Evolutionary conservation across 352 stramenopile genomes (phyloP).

Genomic region (Pythium coloratum): DNA sequence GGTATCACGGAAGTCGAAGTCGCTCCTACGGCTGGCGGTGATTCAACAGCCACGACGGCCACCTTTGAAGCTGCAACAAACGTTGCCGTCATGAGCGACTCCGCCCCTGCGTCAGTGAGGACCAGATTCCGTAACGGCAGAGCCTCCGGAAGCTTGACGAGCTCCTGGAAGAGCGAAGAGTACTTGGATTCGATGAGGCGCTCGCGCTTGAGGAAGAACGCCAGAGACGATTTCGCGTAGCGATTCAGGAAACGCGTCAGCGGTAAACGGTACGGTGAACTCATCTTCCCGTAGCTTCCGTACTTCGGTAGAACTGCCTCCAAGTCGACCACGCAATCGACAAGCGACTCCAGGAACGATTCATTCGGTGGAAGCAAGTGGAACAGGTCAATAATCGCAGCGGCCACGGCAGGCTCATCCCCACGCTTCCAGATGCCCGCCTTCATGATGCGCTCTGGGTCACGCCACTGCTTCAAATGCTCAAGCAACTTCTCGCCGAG

Average conservation of each 20-base stretch:
- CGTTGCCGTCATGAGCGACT: constrained; percentile 91
- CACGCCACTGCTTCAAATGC: constrained; percentile 93
- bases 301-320: constrained; percentile 92
- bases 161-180: constrained; percentile 92
- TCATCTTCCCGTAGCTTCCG: constrained; percentile 86
- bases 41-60: constrained; percentile 37
- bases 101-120: constrained; percentile 80
- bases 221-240: constrained; percentile 80
- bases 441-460: constrained; percentile 90
- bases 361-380: constrained; percentile 93
- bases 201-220: constrained; percentile 89
- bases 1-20: constrained; percentile 14
- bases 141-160: constrained; percentile 92
- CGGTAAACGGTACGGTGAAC: constrained; percentile 91
- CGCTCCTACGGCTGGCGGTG: constrained; percentile 26
- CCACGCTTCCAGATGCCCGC: constrained; percentile 92
- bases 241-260: constrained; percentile 94
- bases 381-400: constrained; percentile 96
- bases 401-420: constrained; percentile 94
- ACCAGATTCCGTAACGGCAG: constrained; percentile 87
- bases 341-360: constrained; percentile 94
- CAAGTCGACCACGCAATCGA: constrained; percentile 94
- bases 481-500: constrained; percentile 97
- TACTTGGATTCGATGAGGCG: constrained; percentile 86
- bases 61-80: constrained; percentile 81